phyloP scores from a whole-genome alignment of 352 stramenopile species.

The Blastocystis sp. region DNA sequence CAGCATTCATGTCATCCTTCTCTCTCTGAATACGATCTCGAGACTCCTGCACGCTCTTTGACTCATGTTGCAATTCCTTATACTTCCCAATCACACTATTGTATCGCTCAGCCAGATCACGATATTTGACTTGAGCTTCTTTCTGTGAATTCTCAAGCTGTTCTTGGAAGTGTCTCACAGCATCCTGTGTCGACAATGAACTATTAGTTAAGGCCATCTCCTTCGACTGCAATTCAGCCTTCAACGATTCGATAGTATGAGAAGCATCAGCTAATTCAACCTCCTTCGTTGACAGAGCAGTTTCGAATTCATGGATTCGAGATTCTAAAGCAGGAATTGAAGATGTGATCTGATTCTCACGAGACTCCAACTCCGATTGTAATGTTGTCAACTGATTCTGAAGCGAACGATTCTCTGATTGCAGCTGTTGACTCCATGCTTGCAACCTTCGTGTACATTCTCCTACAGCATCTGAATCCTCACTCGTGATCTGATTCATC shows the following conservation, averaged over 20 bases:
- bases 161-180: not conserved
- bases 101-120: slow-evolving; percentile 5
- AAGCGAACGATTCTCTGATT: not conserved
- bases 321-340: not conserved
- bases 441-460: not conserved
- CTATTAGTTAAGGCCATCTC: not conserved
- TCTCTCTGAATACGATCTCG: not conserved
- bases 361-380: not conserved
- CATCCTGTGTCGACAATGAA: not conserved
- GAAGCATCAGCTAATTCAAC: not conserved
- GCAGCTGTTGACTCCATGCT: not conserved
- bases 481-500: not conserved
- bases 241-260: not conserved
- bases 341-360: not conserved
- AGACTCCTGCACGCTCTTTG: not conserved
- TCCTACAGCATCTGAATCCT: not conserved
- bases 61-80: not conserved
- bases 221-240: not conserved
- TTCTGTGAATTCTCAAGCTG: not conserved
- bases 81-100: slow-evolving; percentile 2
- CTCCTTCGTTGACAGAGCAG: not conserved
- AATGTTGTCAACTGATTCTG: not conserved
- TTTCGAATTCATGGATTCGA: not conserved
- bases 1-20: not conserved
- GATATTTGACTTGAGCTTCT: not conserved